A percentile compares a stretch with the other conserved stretches of the same genome.
Conservation (phyloP, 768 basidiomycete species). For the Calvatia gigantea region DNA sequence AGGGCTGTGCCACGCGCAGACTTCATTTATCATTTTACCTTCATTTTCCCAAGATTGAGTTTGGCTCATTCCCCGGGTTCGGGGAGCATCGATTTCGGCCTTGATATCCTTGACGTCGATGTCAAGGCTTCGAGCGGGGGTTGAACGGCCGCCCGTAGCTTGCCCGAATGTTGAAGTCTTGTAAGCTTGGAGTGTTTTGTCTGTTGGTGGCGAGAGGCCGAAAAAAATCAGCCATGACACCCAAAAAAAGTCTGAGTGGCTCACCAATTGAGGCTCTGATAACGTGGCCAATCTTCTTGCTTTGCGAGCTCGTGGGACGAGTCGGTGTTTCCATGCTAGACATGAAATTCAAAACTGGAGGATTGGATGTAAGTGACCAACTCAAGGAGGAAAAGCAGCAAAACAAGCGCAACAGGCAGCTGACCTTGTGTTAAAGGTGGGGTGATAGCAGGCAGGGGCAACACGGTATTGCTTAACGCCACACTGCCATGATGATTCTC, state of each 20-base stretch:
- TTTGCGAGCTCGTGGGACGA: neutral
- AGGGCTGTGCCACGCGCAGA: conserved; percentile 37
- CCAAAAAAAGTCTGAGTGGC: conserved; percentile 12
- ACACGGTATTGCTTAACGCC: conserved; percentile 21
- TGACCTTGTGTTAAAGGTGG: conserved; percentile 28
- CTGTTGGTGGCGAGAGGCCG: conserved; percentile 27
- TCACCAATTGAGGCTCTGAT: conserved; percentile 73
- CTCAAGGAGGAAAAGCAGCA: neutral
- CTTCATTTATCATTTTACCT: conserved; percentile 18
- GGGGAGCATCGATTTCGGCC: conserved; percentile 10
- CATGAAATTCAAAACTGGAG: conserved; percentile 20
- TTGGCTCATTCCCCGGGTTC: conserved; percentile 15
- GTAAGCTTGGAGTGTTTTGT: conserved; percentile 65
- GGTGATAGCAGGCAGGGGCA: conserved; percentile 25
- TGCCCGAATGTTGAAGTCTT: conserved; percentile 58
- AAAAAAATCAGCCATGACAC: neutral
- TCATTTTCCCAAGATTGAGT: conserved; percentile 52
- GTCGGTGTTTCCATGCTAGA: conserved; percentile 18
- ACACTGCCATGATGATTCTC: conserved; percentile 22
- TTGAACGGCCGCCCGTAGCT: conserved; percentile 37
- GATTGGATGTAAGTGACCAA: conserved; percentile 8
- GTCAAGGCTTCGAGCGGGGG: conserved; percentile 39
- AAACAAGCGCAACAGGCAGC: conserved; percentile 10
- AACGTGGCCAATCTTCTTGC: conserved; percentile 19
- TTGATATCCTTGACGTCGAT: conserved; percentile 25